These are phyloP conservation scores for Penicillium sp. DNA, from an alignment of 2,329 filamentous ascomycete genomes.

Conservation along the genomic window DNA sequence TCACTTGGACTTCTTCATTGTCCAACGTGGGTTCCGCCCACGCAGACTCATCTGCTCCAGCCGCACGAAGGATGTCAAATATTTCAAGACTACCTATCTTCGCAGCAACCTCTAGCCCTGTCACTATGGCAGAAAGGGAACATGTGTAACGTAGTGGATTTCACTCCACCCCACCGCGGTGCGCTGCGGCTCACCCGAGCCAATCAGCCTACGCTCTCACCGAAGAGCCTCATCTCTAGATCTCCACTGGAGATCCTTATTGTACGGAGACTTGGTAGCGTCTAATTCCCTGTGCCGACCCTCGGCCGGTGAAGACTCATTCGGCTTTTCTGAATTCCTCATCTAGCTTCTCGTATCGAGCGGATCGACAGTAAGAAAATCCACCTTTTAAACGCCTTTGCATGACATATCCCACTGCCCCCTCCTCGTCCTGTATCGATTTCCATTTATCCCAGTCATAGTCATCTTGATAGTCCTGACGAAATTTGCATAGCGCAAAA, in stretches of 20 bases:
- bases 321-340: not conserved
- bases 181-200: not conserved
- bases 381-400: conserved; percentile 14
- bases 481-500: conserved; percentile 13
- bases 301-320: no score
- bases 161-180: not conserved
- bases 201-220: not conserved
- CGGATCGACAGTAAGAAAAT: conserved; percentile 19
- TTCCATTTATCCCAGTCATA: conserved; percentile 13
- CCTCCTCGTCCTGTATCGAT: conserved; percentile 21
- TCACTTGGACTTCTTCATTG: no score
- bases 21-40: no score
- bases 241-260: not conserved
- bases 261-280: not conserved
- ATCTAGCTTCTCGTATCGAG: not conserved
- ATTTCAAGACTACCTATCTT: no score
- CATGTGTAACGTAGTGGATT: no score
- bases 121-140: no score
- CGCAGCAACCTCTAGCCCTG: no score
- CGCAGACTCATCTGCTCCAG: no score
- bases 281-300: no score
- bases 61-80: no score
- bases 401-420: conserved; percentile 18
- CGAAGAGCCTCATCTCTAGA: not conserved
- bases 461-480: conserved; percentile 13